These are phyloP conservation scores for Prosopis cineraria DNA, from an alignment of 306 rosid genomes.

Conservation along the genomic window DNA sequence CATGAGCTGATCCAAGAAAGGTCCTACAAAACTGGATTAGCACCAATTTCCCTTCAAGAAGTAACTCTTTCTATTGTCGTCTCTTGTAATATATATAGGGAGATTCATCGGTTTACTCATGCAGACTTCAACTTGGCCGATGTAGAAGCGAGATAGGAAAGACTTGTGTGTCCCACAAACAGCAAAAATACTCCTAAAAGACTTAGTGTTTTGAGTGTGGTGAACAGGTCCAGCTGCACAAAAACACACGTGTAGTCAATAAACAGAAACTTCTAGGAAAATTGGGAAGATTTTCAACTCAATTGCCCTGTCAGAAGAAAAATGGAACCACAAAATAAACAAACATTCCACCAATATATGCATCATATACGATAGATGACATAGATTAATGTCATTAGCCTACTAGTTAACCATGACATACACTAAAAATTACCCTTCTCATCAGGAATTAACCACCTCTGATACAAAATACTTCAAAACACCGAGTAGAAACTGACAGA, in stretches of 20 bases:
- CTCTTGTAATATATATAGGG: slow-evolving; percentile 31
- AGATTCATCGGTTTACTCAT: slow-evolving; percentile 45
- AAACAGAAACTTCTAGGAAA: not conserved
- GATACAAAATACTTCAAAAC: slow-evolving; percentile 2
- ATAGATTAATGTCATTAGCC: not conserved
- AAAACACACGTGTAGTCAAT: slow-evolving; percentile 21
- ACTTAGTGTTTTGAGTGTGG: slow-evolving; percentile 77
- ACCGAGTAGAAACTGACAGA: slow-evolving; percentile 9
- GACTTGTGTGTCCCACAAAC: slow-evolving; percentile 88
- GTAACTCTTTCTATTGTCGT: slow-evolving; percentile 23
- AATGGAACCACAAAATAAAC: not conserved
- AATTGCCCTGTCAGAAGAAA: slow-evolving; percentile 9
- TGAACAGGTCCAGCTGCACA: slow-evolving; percentile 91
- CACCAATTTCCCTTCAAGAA: slow-evolving; percentile 26
- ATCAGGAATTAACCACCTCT: not conserved
- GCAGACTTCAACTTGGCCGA: slow-evolving; percentile 93
- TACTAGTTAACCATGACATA: slow-evolving; percentile 14
- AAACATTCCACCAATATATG: slow-evolving; percentile 6
- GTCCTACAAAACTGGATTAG: slow-evolving; percentile 57
- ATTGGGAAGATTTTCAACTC: not conserved
- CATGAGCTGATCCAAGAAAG: slow-evolving; percentile 31
- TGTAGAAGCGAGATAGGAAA: slow-evolving; percentile 78
- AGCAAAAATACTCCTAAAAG: slow-evolving; percentile 72
- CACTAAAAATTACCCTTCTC: slow-evolving; percentile 12
- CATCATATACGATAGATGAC: not conserved